These are phyloP conservation scores for Cylindrotheca fusiformis DNA, from an alignment of 108 stramenopile species.

Conservation along the genomic window DNA sequence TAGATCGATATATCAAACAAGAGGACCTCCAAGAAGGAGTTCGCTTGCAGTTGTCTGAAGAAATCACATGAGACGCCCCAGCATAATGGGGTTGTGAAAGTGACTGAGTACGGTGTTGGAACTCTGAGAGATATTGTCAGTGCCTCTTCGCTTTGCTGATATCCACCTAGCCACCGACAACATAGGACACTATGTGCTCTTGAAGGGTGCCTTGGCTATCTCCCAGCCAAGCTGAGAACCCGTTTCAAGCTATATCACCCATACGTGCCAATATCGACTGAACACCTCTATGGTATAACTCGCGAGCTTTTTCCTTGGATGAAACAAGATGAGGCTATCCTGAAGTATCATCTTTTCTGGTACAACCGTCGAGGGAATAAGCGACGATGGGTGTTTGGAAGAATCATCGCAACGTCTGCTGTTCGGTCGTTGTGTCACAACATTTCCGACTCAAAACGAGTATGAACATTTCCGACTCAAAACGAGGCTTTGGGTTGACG, in stretches of 20 bases:
- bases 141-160: background rate
- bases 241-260: conserved; percentile 5
- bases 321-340: background rate
- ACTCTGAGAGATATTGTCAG: no score
- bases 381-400: no score
- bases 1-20: background rate
- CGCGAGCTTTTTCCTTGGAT: background rate
- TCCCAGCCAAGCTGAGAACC: background rate
- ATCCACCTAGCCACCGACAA: background rate
- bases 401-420: no score
- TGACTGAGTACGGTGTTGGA: background rate
- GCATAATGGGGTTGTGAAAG: background rate
- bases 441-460: no score
- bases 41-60: background rate
- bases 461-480: no score
- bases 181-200: background rate
- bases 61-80: background rate
- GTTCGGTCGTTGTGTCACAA: no score
- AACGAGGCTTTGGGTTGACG: no score
- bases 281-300: conserved; percentile 14
- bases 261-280: conserved; percentile 10
- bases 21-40: background rate
- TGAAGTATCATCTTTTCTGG: background rate
- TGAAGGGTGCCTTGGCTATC: conserved; percentile 3
- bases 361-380: background rate